Percentiles rank a stretch among this genome's conserved stretches.
phyloP scores from a whole-genome alignment of 805 yeast genomes.

The Cyberlindnera xishuangbannaensis region DNA sequence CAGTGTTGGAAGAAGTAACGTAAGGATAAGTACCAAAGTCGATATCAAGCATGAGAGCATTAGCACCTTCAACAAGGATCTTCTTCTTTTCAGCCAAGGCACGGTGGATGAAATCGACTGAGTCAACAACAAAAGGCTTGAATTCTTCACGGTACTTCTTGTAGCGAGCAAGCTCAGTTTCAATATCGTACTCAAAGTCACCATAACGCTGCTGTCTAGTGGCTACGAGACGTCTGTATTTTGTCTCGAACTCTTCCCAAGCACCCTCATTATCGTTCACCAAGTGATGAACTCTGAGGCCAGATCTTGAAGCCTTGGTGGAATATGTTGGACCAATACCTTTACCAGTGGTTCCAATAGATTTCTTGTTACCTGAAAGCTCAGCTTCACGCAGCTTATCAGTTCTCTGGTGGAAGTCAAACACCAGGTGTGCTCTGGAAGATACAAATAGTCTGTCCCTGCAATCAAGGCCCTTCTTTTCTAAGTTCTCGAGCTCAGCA shows the following conservation, averaged over 20 bases:
- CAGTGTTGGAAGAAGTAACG: conserved; percentile 93
- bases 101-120: conserved; percentile 74
- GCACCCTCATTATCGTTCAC: conserved; percentile 85
- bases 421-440: conserved; percentile 92
- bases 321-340: conserved; percentile 99
- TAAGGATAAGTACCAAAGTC: conserved; percentile 98
- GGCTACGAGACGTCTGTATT: conserved; percentile 69
- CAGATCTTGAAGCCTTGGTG: conserved; percentile 94
- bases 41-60: conserved; percentile 94
- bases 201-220: conserved; percentile 91
- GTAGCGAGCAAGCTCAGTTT: conserved; percentile 73
- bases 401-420: conserved; percentile 96
- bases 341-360: conserved; percentile 97
- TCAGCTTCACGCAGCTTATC: conserved; percentile 95
- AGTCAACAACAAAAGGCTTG: conserved; percentile 90
- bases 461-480: conserved; percentile 65
- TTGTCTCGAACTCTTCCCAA: conserved; percentile 84
- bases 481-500: conserved; percentile 75
- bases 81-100: conserved; percentile 76
- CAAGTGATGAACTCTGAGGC: conserved; percentile 93
- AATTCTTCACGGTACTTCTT: conserved; percentile 66
- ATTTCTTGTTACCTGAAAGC: conserved; percentile 58
- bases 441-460: conserved; percentile 75
- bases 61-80: conserved; percentile 95
- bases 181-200: conserved; percentile 80